Base-by-base conservation (phyloP, 2,329 filamentous ascomycete species). In the Aureobasidium sp. region DNA sequence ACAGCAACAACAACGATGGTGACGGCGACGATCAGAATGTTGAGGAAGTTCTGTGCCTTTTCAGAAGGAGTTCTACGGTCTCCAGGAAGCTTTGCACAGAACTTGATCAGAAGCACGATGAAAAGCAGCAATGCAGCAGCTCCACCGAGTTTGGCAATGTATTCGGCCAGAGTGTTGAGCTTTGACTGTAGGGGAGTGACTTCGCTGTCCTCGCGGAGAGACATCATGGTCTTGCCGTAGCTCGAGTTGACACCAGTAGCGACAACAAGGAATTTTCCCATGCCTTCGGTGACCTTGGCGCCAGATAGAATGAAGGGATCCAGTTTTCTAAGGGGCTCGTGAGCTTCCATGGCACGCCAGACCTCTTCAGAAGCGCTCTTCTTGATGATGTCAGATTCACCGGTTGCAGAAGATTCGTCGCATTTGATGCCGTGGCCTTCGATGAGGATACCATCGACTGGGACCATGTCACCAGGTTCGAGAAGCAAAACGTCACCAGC, bases 241-340 rank as follows among this genome's bases (percentile, higher is more conserved):
- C 83, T 87, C 0, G 88, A 89, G 71, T 92, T 81, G 37, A 87
- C 79, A 64, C 89, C 89, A 19, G 86, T 84, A 4, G 88, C 83
- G 1, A 87, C 90, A 59, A 91, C 88, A 59, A 93, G 71, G 71
- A 90, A 92, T 4, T 82, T 84, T 10, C 89, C 89, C 8, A 90
- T 80, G 59, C 89, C 89, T 67, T 90, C 87, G 0, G 84, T 84
- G 11, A 93, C 84, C 65, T 90, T 90, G 2, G 86, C 86, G 47
- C 89, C 92, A 31, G 91, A 96, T 66, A 95, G 89, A 67, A 96
- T 90, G 71, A 93, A 93, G 0, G 89, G 89, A 66, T 92, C 89
- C 63, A 87, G 75, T 67, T 90, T 90, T 75, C 80, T 79, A 35
- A 86, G 74, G 17, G 78, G 78, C 57, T 85, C 78, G 61, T 83